Evolutionary conservation across 2,329 filamentous ascomycete genomes (phyloP), one percentile per base, ranked within the genome.

Genomic region (Coniochaeta sp.): DNA sequence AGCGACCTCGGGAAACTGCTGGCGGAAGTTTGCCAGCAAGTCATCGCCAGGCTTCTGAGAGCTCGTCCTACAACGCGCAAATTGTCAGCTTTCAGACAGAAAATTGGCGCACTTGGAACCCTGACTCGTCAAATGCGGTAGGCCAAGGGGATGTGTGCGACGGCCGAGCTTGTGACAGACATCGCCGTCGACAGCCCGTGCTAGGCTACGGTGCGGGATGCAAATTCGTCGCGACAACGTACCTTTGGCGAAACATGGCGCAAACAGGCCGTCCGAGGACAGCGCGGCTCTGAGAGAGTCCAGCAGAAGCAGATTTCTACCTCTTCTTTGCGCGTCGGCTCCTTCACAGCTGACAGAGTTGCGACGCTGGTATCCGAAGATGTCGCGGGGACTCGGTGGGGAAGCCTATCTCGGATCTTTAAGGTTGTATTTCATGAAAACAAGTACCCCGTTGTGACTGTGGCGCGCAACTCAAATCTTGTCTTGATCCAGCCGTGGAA

Each of bases 41-140:
- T 93, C 90, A 71, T 93, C 89, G 73, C 86, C 87, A 60, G 92
- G 92, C 79, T 96, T 96, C 74, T 92, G 90, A 60, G 89, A 87
- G 73, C 85, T 91, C 70, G 84, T 90, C 76, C 88, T 90, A 66
- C 57, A 65, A 59, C 59, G 58, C 34, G 58, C 44, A 57, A 34
- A 52, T 54, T n/a, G 52, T 59, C 44, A 64, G 58, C 34, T 57
- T 22, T 38, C 43, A 22, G 7, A 34, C 31, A 24, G 38, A 38
- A 1, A 57, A 57, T 17, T 40, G 31, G n/a, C 55, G 34, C 33
- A 17, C 55, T 17, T 24, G 16, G 16, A 16, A n/a, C 9, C 11
- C 17, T 17, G n/a, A 40, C 16, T 17, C 38, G 4, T 17, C 16
- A 40, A n/a, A 26, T 11, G 40, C 16, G 12, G 31, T 2, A 9